Percentiles rank a stretch among this genome's conserved stretches.
Evolutionary conservation across 495 filamentous ascomycete species (phyloP).

Genomic region (Aspergillus homomorphus): DNA sequence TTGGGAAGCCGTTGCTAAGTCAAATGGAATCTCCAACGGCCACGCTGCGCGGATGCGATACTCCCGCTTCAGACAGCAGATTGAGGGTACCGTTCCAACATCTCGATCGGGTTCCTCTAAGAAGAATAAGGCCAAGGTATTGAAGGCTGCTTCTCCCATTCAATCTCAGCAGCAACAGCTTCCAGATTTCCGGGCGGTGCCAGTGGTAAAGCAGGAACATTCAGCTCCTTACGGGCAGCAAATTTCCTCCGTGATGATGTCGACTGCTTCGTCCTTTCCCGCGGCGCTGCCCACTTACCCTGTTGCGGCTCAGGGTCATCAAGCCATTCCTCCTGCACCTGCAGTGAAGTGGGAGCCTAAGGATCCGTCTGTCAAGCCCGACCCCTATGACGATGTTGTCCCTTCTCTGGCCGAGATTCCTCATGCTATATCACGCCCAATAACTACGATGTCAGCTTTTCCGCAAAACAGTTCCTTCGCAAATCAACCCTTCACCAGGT

Average conservation of each 20-base stretch:
- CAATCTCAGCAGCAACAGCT: conserved; percentile 7
- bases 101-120: conserved; percentile 22
- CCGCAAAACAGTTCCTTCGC: background rate
- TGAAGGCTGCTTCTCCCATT: conserved; percentile 9
- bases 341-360: conserved; percentile 17
- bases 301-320: background rate
- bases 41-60: conserved; percentile 82
- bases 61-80: conserved; percentile 62
- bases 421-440: background rate
- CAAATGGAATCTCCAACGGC: conserved; percentile 68
- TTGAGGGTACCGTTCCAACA: conserved; percentile 45
- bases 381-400: conserved; percentile 14
- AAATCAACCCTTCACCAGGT: background rate
- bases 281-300: background rate
- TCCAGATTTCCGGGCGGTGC: background rate
- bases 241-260: background rate
- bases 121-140: conserved; percentile 19
- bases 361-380: conserved; percentile 21
- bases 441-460: conserved; percentile 3
- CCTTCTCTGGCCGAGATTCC: conserved; percentile 19
- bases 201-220: background rate
- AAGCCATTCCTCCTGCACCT: background rate
- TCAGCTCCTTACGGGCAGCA: background rate
- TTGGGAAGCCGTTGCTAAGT: conserved; percentile 65
- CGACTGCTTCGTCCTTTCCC: background rate